A percentile compares a stretch with the other conserved stretches of the same genome.
phyloP scores from a whole-genome alignment of 2,329 filamentous ascomycete genomes.

The Penicillium sp. region DNA sequence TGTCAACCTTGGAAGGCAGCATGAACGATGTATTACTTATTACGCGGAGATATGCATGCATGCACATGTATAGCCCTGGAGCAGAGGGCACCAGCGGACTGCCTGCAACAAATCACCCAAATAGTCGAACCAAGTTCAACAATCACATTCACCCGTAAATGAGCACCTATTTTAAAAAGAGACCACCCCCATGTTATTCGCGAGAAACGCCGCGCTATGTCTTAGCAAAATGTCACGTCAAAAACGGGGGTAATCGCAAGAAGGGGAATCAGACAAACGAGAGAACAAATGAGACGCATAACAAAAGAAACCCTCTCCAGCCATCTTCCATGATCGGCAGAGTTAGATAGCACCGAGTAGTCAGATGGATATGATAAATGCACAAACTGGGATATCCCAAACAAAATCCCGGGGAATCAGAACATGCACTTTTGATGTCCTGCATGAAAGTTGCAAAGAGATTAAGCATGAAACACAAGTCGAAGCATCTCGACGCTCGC shows the following conservation, averaged over 20 bases:
- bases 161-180: slow-evolving; percentile 3
- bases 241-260: slow-evolving; percentile 26
- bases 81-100: not conserved
- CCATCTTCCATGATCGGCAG: not conserved
- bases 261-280: slow-evolving; percentile 9
- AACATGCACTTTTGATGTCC: slow-evolving; percentile 5
- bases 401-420: slow-evolving; percentile 4
- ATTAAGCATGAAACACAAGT: not conserved
- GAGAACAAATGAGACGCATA: slow-evolving; percentile 2
- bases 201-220: slow-evolving; percentile 28
- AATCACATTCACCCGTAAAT: not conserved
- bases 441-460: slow-evolving; percentile 1
- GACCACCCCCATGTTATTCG: slow-evolving; percentile 14
- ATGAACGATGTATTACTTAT: not conserved
- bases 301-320: slow-evolving; percentile 3
- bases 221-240: slow-evolving; percentile 13
- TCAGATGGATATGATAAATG: not conserved
- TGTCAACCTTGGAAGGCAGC: too few relatives aligned
- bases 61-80: not conserved
- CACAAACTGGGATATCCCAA: not conserved
- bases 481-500: not conserved
- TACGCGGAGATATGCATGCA: not conserved
- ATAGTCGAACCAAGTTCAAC: not conserved
- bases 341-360: not conserved
- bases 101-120: not conserved